phyloP scores from a whole-genome alignment of 305 asterid genomes.

The Fraxinus nigra region DNA sequence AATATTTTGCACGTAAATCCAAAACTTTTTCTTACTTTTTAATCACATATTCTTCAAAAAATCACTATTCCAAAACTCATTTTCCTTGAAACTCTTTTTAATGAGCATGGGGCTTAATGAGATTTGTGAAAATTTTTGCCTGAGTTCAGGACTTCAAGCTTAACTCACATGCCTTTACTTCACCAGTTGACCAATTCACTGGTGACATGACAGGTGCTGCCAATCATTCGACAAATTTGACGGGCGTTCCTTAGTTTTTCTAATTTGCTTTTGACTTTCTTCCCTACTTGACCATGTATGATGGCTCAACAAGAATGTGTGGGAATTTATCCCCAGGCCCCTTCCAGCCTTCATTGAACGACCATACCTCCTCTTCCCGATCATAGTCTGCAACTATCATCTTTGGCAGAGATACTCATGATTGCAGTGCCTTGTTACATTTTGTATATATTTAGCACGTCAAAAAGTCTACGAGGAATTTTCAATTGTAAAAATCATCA shows the following conservation, averaged over 20 bases:
- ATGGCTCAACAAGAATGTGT: background rate
- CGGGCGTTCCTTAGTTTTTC: background rate
- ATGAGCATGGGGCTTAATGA: background rate
- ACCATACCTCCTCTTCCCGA: background rate
- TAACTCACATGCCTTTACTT: background rate
- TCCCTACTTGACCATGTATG: background rate
- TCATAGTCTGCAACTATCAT: background rate
- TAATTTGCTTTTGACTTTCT: background rate
- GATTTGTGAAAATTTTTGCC: background rate
- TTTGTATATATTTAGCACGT: background rate
- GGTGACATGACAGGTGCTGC: background rate
- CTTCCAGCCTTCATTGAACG: background rate
- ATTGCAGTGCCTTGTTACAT: background rate
- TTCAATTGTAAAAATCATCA: background rate
- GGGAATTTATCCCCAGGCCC: background rate
- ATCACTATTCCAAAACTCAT: too few species aligned
- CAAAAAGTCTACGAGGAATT: background rate
- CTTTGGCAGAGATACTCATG: background rate
- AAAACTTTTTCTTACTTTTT: too few species aligned
- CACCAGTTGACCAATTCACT: background rate
- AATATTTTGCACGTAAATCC: too few species aligned
- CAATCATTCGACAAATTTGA: background rate
- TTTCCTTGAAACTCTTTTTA: too few species aligned
- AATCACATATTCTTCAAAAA: too few species aligned
- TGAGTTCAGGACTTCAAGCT: background rate